Percentiles rank a stretch among this genome's conserved stretches.
These are phyloP conservation scores for Sindora glabra DNA, from an alignment of 306 rosid species.

Conservation along the genomic window DNA sequence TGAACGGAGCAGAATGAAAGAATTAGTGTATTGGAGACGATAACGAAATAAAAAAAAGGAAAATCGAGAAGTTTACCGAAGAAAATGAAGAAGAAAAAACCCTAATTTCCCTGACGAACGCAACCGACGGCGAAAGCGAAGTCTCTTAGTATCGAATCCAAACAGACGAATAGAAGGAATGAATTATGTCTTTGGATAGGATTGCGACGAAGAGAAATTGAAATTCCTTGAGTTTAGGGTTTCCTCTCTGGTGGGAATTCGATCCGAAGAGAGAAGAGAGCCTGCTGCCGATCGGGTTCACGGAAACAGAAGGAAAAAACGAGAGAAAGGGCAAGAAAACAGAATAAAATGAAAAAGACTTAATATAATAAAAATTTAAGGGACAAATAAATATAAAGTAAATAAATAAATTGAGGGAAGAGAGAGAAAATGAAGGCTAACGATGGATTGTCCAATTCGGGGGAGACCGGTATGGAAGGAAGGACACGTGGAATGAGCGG, in stretches of 20 bases:
- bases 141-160: constrained; percentile 33
- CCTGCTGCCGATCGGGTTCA: constrained; percentile 67
- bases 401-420: not conserved
- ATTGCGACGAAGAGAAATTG: not conserved
- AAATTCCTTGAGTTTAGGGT: not conserved
- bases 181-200: not conserved
- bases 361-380: not conserved
- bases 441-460: constrained; percentile 30
- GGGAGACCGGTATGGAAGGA: constrained; percentile 6
- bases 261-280: constrained; percentile 40
- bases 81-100: constrained; percentile 19
- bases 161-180: not conserved
- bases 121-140: constrained; percentile 25
- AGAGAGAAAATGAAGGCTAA: constrained; percentile 2
- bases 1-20: not conserved
- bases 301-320: not conserved
- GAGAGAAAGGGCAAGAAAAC: constrained; percentile 2
- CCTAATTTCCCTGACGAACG: constrained; percentile 32
- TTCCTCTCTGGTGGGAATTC: constrained; percentile 31
- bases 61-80: constrained; percentile 11
- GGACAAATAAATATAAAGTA: too few species aligned
- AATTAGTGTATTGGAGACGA: not conserved
- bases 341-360: not conserved
- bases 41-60: not conserved
- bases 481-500: constrained; percentile 36